Base-by-base conservation (phyloP, 352 stramenopile genomes). In the Pythium aphanidermatum region DNA sequence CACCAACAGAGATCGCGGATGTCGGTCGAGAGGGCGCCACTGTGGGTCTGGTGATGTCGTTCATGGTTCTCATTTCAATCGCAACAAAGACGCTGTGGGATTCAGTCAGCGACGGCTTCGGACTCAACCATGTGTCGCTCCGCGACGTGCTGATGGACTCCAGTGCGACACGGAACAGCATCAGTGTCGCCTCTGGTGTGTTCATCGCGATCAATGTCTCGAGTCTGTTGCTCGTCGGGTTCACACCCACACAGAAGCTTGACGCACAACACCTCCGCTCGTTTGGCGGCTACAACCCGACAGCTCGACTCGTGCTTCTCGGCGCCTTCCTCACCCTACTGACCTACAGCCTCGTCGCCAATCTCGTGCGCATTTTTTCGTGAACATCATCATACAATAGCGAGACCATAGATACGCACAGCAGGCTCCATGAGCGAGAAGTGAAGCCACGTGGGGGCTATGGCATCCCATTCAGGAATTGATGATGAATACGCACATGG, bases 221-320 rank as follows among this genome's bases (percentile, higher is more conserved):
- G 17, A 45, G 47, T 25, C 12, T 54, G 0, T 20, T 45, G 5
- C 10, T 41, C 25, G 17, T 43, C 5, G 37, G 26, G 25, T 70
- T 77, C 55, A 56, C 83, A n/a, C 74, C 74, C 5, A 65, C 64
- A 8, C 76, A 88, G 50, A 88, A 88, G 53, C 64, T 84, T 1
- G 76, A 86, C 31, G 69, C 73, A 12, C 73, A 88, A 59, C 46
- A 39, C 13, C 39, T 31, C 36, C 54, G 54, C 6, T 7, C 35
- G 3, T 62, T 47, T 35, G 54, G 47, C 2, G 26, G 32, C 13
- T 51, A 11, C 9, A 50, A 42, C 30, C 23, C 7, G 3, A 30
- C 40, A 23, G 48, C 48, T 12, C 19, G 30, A 5, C 32, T 29
- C 12, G 38, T 20, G 4, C 34, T 56, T 12, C 19, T 4, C 14